phyloP scores from a whole-genome alignment of 805 yeast species.

The Cyberlindnera subsufficiens region DNA sequence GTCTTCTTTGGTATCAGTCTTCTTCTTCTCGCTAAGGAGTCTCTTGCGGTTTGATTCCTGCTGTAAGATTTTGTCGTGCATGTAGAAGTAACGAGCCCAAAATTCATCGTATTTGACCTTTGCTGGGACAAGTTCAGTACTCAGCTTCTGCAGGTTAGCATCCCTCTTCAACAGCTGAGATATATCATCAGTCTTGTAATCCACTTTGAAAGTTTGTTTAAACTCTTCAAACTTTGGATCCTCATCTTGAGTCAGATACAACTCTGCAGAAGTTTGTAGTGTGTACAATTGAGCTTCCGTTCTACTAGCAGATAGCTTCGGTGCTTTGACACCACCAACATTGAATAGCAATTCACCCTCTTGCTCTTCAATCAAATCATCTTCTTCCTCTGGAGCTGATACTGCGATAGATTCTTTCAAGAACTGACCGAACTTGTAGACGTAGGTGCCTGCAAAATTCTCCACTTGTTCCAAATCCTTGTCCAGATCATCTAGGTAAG shows the following conservation, averaged over 20 bases:
- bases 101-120: constrained; percentile 52
- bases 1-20: constrained; percentile 6
- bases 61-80: constrained; percentile 25
- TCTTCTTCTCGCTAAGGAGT: constrained; percentile 24
- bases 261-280: constrained; percentile 40
- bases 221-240: constrained; percentile 32
- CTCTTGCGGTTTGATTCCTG: constrained; percentile 59
- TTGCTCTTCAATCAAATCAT: constrained; percentile 26
- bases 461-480: constrained; percentile 70
- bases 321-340: constrained; percentile 29
- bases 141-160: constrained; percentile 28
- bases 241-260: constrained; percentile 21
- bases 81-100: constrained; percentile 70
- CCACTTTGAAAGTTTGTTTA: constrained; percentile 34
- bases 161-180: constrained; percentile 35
- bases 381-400: constrained; percentile 15
- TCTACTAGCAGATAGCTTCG: constrained; percentile 37
- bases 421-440: constrained; percentile 51
- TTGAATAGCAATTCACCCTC: constrained; percentile 37
- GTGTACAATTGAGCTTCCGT: constrained; percentile 59
- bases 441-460: constrained; percentile 56
- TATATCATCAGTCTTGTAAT: constrained; percentile 45
- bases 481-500: constrained; percentile 66
- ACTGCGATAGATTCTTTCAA: constrained; percentile 36
- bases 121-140: constrained; percentile 64